These are phyloP conservation scores for Mortierella sp. DNA, from an alignment of 371 early-diverging fungal species.

Conservation along the genomic window DNA sequence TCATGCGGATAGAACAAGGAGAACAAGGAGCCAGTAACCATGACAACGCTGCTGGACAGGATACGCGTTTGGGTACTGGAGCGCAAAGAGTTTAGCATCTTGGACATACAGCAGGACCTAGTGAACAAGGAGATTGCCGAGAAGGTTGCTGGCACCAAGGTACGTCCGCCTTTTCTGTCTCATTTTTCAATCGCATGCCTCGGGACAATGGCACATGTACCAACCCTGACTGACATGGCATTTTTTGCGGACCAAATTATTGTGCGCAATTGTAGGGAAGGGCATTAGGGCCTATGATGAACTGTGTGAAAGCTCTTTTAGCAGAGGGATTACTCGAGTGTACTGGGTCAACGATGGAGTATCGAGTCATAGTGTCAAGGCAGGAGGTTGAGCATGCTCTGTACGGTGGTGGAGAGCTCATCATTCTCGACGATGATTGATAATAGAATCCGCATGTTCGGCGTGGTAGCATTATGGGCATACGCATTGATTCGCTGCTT, in stretches of 20 bases:
- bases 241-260: conserved; percentile 16
- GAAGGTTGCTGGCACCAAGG: background rate
- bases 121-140: conserved; percentile 10
- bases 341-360: conserved; percentile 5
- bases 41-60: conserved; percentile 8
- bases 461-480: background rate
- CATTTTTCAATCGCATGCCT: background rate
- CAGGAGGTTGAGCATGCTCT: background rate
- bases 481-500: background rate
- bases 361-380: conserved; percentile 12
- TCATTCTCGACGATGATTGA: conserved; percentile 23
- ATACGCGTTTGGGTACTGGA: conserved; percentile 18
- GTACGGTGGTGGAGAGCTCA: background rate
- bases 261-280: background rate
- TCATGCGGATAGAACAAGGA: background rate
- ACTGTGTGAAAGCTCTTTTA: conserved; percentile 14
- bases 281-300: background rate
- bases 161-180: background rate
- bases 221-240: background rate
- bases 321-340: conserved; percentile 18
- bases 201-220: background rate
- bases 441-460: background rate
- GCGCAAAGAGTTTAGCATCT: conserved; percentile 21
- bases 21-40: background rate
- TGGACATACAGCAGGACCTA: conserved; percentile 26